These are phyloP conservation scores for Apiosordaria backusii DNA, from an alignment of 495 filamentous ascomycete species.

Conservation along the genomic window DNA sequence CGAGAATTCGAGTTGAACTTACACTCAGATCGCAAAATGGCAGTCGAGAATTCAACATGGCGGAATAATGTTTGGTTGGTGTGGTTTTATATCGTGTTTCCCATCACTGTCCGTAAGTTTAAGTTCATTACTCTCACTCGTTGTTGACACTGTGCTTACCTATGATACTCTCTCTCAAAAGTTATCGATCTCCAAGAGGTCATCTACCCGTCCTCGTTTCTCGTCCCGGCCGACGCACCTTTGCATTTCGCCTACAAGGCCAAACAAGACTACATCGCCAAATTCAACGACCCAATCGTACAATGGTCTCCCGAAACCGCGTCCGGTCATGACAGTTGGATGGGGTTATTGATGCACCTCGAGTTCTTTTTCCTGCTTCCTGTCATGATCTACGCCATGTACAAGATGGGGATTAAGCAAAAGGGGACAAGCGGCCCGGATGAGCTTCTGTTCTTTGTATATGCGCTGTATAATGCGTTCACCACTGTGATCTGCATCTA, in stretches of 20 bases:
- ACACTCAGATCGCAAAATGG: no score
- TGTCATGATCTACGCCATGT: conserved; percentile 56
- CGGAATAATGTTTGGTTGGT: conserved; percentile 59
- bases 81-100: conserved; percentile 67
- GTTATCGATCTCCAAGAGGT: conserved; percentile 64
- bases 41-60: conserved; percentile 32
- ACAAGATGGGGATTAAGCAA: conserved; percentile 25
- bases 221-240: conserved; percentile 37
- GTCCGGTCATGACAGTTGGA: conserved; percentile 54
- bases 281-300: conserved; percentile 76
- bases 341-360: conserved; percentile 62
- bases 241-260: conserved; percentile 48
- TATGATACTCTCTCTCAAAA: conserved; percentile 26
- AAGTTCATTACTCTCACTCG: not conserved
- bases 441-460: conserved; percentile 64
- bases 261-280: conserved; percentile 61
- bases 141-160: not conserved
- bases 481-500: conserved; percentile 68
- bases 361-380: conserved; percentile 70
- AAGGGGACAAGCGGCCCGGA: conserved; percentile 46
- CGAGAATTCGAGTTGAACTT: no score
- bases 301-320: conserved; percentile 48
- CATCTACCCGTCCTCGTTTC: conserved; percentile 54
- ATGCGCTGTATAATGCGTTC: conserved; percentile 63
- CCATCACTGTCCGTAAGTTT: conserved; percentile 62